Conservation (phyloP, 495 filamentous ascomycete genomes). For the Patellaria atrata region DNA sequence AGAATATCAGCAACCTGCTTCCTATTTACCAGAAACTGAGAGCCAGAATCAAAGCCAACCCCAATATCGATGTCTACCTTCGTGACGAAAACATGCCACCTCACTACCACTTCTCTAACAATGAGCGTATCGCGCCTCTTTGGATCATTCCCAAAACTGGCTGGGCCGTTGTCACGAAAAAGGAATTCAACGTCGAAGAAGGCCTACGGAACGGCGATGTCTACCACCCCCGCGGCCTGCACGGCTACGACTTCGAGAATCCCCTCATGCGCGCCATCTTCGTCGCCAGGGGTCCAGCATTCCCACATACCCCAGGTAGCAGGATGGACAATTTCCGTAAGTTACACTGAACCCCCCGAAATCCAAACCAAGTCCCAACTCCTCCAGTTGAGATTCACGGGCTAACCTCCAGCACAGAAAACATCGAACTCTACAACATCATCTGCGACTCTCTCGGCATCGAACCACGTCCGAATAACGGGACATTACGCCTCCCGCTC, state of each 20-base stretch:
- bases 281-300: conserved; percentile 73
- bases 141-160: conserved; percentile 87
- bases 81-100: conserved; percentile 70
- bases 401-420: conserved; percentile 40
- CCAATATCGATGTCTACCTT: conserved; percentile 71
- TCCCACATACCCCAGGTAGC: conserved; percentile 71
- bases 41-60: conserved; percentile 38
- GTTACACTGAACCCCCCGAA: conserved; percentile 29
- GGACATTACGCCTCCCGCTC: conserved; percentile 70
- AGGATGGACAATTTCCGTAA: conserved; percentile 70
- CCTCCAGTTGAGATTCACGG: no score
- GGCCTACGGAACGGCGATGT: conserved; percentile 42
- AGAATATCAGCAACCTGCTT: conserved; percentile 40
- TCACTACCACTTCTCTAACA: conserved; percentile 73
- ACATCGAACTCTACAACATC: conserved; percentile 90
- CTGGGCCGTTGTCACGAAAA: conserved; percentile 71
- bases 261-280: conserved; percentile 90
- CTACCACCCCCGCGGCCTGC: conserved; percentile 66
- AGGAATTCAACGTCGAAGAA: conserved; percentile 57
- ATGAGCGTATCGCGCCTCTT: conserved; percentile 75
- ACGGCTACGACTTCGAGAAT: conserved; percentile 83
- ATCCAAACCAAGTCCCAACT: no score
- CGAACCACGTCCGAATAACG: conserved; percentile 58
- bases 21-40: conserved; percentile 28
- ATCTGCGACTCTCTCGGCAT: conserved; percentile 73